Percentiles rank a stretch among this genome's conserved stretches.
Conservation (phyloP, 805 yeast species). For the Sugiyamaella mastotermitis region DNA sequence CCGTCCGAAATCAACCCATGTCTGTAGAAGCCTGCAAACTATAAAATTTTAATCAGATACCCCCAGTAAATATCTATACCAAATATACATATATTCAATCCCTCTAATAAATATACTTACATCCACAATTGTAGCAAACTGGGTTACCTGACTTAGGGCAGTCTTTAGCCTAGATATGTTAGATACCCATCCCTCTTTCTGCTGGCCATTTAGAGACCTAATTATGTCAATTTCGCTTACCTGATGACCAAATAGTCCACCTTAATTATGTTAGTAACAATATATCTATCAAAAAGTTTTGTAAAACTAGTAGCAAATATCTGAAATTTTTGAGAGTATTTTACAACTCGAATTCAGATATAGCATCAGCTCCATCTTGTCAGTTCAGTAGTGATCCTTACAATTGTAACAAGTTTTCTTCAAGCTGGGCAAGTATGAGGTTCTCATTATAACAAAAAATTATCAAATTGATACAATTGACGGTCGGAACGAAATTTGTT, state of each 20-base stretch:
- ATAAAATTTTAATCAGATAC: no score
- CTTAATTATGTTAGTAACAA: constrained; percentile 8
- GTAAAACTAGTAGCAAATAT: no score
- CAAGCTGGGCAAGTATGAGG: constrained; percentile 14
- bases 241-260: constrained; percentile 23
- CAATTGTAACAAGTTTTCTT: constrained; percentile 24
- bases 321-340: no score
- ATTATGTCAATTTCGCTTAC: constrained; percentile 3
- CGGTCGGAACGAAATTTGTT: no score
- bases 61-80: no score
- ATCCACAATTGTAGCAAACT: constrained; percentile 34
- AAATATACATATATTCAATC: no score
- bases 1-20: background rate
- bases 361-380: background rate
- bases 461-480: no score
- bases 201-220: background rate
- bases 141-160: constrained; percentile 33
- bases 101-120: constrained; percentile 17
- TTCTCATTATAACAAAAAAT: no score
- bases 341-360: no score
- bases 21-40: no score
- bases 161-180: constrained; percentile 25
- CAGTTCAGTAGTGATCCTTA: constrained; percentile 7
- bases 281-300: background rate
- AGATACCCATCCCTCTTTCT: background rate